These are phyloP conservation scores for Pseudogymnoascus destructans DNA, from an alignment of 2,329 filamentous ascomycete genomes.

Conservation along the genomic window DNA sequence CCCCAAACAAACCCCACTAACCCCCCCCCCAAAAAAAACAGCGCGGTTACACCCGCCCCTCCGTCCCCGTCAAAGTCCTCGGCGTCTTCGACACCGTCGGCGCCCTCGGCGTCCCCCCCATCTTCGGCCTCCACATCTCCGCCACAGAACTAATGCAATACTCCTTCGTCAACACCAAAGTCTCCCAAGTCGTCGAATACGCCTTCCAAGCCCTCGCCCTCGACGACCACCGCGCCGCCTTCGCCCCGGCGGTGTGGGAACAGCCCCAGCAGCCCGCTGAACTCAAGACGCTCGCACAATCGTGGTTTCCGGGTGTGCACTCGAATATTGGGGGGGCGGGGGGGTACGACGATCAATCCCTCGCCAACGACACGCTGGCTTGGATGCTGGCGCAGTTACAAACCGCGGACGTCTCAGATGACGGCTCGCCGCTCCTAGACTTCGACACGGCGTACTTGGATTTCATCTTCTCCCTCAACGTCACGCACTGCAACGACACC, in stretches of 20 bases:
- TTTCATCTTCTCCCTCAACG: slow-evolving; percentile 19
- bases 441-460: slow-evolving; percentile 26
- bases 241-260: slow-evolving; percentile 31
- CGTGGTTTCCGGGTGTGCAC: slow-evolving; percentile 36
- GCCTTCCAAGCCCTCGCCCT: slow-evolving; percentile 39
- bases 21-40: too few relatives aligned
- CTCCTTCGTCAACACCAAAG: slow-evolving; percentile 32
- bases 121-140: slow-evolving; percentile 25
- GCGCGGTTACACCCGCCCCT: slow-evolving; percentile 12
- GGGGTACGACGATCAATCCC: slow-evolving; percentile 34
- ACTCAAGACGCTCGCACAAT: slow-evolving; percentile 29
- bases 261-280: slow-evolving; percentile 11
- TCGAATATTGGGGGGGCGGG: slow-evolving; percentile 34
- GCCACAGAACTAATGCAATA: slow-evolving; percentile 22
- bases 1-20: background rate
- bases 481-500: slow-evolving; percentile 14
- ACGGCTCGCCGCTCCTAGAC: slow-evolving; percentile 23
- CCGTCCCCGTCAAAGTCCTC: slow-evolving; percentile 33
- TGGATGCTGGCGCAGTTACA: slow-evolving; percentile 35
- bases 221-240: slow-evolving; percentile 33
- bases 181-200: slow-evolving; percentile 31
- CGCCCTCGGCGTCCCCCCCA: slow-evolving; percentile 32
- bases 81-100: slow-evolving; percentile 40
- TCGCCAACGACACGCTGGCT: slow-evolving; percentile 35
- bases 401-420: slow-evolving; percentile 2